Base-by-base conservation (phyloP, 306 rosid species). In the Sphenostylis stenocarpa region DNA sequence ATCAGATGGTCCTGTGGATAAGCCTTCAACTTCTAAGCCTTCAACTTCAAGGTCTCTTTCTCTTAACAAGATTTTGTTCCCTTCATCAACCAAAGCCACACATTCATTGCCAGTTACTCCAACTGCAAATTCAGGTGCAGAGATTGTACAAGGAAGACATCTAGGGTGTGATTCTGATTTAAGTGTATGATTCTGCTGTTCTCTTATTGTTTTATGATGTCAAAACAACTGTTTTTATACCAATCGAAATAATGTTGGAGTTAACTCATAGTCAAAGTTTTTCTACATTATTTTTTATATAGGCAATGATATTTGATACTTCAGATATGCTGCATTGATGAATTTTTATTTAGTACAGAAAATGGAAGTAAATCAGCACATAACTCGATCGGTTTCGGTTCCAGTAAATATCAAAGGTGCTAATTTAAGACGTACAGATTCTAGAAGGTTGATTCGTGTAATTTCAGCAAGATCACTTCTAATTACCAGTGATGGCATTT, bases 61-160 rank as follows among this genome's bases (percentile, higher is more conserved):
- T 20, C 87, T 88, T 60, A 90, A 82, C 75, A 88, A 85, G 89
- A 76, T 86, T 70, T 53, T 88, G 57, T 86, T 85, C 56, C 56
- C 92, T 75, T 78, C 92, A 28, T 86, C 88, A 55, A 13, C 48
- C 7, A 90, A 93, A 78, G 79, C 80, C 23, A 70, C 87, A 24
- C 85, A 79, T 82, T 93, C 97, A 52, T 79, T 86, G 80, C 97
- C 97, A 7, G 92, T 85, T 68, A 90, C 96, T 76, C 96, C 97
- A 10, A 58, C 79, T 77, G 85, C 89, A 70, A 85, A 74, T 83
- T 67, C 85, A 31, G 86, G 65, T 62, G 64, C 64, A 5, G 85
- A 81, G 74, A 51, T 68, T 53, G 65, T 66, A n/a, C 78, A 61
- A 36, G 91, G 84, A 80, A 78, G 81, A 62, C 79, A 74, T 57